Conservation (phyloP, 768 basidiomycete genomes). For the Termitomyces heimii region DNA sequence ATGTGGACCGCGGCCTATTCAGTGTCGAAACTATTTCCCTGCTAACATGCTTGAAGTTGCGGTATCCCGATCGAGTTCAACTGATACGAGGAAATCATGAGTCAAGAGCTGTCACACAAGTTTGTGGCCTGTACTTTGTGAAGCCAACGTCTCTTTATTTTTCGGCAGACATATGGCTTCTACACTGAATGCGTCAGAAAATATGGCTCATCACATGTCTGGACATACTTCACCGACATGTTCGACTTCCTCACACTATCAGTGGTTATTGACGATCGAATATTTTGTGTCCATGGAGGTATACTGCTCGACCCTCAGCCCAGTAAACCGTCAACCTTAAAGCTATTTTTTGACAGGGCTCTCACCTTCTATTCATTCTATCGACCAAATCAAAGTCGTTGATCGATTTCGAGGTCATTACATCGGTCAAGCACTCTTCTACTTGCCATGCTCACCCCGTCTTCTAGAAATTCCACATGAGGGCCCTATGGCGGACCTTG, state of each 20-base stretch:
- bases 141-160: conserved; percentile 18
- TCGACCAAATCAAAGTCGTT: conserved; percentile 99
- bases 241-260: conserved; percentile 98
- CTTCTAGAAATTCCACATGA: conserved; percentile 93
- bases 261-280: conserved; percentile 97
- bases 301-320: conserved; percentile 16
- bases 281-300: conserved; percentile 99
- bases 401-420: conserved; percentile 90
- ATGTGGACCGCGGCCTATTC: conserved; percentile 96
- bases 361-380: conserved; percentile 96
- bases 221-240: conserved; percentile 99
- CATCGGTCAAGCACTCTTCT: conserved; percentile 11
- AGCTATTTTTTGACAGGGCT: conserved; percentile 50
- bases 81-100: conserved; percentile 98
- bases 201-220: conserved; percentile 92
- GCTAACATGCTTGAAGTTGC: conserved; percentile 91
- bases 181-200: conserved; percentile 98
- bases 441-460: conserved; percentile 17
- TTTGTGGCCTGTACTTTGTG: conserved; percentile 34
- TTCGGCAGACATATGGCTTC: conserved; percentile 89
- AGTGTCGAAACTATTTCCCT: conserved; percentile 98
- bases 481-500: conserved; percentile 98
- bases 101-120: conserved; percentile 96
- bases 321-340: conserved; percentile 6
- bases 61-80: conserved; percentile 95